phyloP scores from a whole-genome alignment of 306 rosid genomes.

The Dalbergia oliveri region DNA sequence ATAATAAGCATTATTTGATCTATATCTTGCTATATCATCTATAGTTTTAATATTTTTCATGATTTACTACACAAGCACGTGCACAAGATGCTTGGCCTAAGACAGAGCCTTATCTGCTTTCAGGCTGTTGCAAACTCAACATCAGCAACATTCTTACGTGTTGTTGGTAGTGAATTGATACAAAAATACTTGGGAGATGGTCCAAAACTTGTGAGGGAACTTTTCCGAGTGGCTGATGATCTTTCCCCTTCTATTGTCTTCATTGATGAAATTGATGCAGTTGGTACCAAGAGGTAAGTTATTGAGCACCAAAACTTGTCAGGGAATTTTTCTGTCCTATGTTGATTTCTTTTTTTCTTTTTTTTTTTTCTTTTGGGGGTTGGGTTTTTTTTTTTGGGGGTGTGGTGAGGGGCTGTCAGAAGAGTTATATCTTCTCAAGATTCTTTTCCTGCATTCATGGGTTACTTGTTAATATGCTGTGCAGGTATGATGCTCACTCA shows the following conservation, averaged over 20 bases:
- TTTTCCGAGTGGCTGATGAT: constrained; percentile 97
- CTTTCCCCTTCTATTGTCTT: constrained; percentile 97
- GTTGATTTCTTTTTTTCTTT: neutral
- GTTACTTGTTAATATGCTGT: constrained; percentile 27
- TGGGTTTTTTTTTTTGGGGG: neutral
- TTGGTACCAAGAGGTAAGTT: constrained; percentile 92
- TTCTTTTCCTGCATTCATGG: neutral
- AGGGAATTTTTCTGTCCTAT: neutral
- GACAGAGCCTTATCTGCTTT: constrained; percentile 39
- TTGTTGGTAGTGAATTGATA: constrained; percentile 97
- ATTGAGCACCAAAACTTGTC: constrained; percentile 2
- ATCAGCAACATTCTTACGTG: constrained; percentile 97
- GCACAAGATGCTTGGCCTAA: constrained; percentile 10
- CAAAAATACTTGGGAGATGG: constrained; percentile 99
- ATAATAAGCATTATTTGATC: neutral
- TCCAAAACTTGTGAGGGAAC: constrained; percentile 97
- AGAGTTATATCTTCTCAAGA: neutral
- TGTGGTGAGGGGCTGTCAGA: neutral
- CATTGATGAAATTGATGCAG: constrained; percentile 97
- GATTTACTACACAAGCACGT: neutral
- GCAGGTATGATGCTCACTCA: constrained; percentile 96
- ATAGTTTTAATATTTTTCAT: neutral
- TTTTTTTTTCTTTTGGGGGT: no score
- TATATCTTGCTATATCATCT: constrained; percentile 2
- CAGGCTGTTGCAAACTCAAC: constrained; percentile 99